Evolutionary conservation across 768 basidiomycete genomes (phyloP).

Genomic region (Neoboletus subvelutipes): DNA sequence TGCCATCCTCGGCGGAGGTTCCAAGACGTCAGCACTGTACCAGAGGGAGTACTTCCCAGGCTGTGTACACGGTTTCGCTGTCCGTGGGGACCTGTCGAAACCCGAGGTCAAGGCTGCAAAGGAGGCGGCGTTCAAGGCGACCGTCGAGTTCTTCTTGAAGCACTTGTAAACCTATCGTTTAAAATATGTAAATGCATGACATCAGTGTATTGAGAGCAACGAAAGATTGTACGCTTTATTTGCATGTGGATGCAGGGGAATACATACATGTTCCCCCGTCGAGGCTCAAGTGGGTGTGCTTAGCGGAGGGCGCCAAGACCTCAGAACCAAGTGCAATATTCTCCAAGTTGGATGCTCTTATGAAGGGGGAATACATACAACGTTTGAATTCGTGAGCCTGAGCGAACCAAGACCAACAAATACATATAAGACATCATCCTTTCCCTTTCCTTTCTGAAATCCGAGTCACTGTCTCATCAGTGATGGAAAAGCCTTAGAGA

Average conservation of each 20-base stretch:
- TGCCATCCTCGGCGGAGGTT: constrained; percentile 45
- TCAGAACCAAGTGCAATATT: neutral
- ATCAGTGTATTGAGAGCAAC: neutral
- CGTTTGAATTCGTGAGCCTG: neutral
- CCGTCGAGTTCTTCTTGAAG: constrained; percentile 54
- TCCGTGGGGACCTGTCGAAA: constrained; percentile 46
- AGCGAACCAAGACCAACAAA: neutral
- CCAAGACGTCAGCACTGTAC: constrained; percentile 44
- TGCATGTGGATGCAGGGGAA: neutral
- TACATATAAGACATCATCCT: constrained; percentile 3
- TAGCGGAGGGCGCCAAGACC: too few species aligned
- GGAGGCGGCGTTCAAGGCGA: constrained; percentile 51
- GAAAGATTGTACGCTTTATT: neutral
- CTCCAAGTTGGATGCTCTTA: neutral
- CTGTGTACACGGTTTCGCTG: constrained; percentile 55
- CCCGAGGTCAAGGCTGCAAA: constrained; percentile 59
- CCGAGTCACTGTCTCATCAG: constrained; percentile 29
- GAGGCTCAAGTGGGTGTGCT: too few species aligned
- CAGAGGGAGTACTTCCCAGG: constrained; percentile 31
- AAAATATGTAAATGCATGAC: neutral
- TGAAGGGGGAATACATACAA: neutral
- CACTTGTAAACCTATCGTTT: constrained; percentile 16
- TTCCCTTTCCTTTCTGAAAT: neutral
- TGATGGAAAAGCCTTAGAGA: constrained; percentile 89
- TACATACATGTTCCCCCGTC: neutral